Percentiles rank a stretch among this genome's conserved stretches.
Conservation (phyloP, 441 rosid genomes). For the Corymbia citriodora region DNA sequence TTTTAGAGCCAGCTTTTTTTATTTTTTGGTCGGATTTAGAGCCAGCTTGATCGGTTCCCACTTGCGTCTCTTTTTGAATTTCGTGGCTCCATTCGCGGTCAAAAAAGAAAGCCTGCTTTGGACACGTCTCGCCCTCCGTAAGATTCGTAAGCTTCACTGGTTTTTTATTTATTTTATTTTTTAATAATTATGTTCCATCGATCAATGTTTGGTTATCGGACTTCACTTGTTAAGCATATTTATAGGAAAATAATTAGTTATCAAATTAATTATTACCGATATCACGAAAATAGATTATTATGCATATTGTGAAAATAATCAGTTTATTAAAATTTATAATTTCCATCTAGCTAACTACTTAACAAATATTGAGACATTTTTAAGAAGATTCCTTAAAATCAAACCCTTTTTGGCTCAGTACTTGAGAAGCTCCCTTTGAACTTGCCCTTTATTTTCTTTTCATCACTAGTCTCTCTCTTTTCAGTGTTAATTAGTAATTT, state of each 20-base stretch:
- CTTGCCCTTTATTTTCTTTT: background rate
- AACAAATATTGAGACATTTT: background rate
- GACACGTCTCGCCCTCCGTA: background rate
- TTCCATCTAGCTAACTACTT: background rate
- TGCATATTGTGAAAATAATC: background rate
- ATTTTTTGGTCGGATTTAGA: background rate
- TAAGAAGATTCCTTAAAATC: background rate
- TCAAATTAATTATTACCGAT: background rate
- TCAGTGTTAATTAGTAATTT: background rate
- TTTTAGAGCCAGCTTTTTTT: no score
- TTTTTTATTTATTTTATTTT: background rate
- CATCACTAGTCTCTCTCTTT: background rate
- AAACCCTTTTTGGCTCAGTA: background rate
- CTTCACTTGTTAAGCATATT: background rate
- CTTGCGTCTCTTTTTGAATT: background rate
- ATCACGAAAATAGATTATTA: background rate
- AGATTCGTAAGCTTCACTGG: background rate
- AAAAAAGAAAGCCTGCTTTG: background rate
- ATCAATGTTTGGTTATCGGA: accelerated
- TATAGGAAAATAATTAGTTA: background rate
- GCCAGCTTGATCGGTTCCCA: background rate
- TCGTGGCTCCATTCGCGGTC: background rate
- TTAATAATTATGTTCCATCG: background rate
- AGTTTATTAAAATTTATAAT: background rate
- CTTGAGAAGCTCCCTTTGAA: background rate